A percentile compares a stretch with the other conserved stretches of the same genome.
Evolutionary conservation across 2,329 filamentous ascomycete genomes (phyloP).

Genomic region (Xylariaceae sp.): DNA sequence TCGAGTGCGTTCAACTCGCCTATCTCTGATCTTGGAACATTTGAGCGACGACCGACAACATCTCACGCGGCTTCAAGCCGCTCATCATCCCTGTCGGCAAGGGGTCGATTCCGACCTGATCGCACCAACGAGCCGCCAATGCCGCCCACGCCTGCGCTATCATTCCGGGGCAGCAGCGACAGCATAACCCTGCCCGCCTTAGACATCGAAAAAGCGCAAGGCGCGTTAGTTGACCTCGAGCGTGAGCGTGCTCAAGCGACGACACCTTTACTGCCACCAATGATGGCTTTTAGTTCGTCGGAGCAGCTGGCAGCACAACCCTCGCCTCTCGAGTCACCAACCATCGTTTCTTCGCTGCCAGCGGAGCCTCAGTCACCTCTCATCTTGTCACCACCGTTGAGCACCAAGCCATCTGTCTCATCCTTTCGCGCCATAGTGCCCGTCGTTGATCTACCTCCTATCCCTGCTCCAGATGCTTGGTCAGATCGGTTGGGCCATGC

Average conservation of each 20-base stretch:
- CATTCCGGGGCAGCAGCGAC: conserved; percentile 57
- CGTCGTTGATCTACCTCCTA: conserved; percentile 38
- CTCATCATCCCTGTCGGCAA: conserved; percentile 71
- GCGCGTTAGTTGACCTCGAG: conserved; percentile 46
- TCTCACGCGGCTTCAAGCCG: conserved; percentile 68
- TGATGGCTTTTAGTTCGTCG: conserved; percentile 59
- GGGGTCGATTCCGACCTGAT: conserved; percentile 43
- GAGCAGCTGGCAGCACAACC: conserved; percentile 51
- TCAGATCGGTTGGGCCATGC: conserved; percentile 82
- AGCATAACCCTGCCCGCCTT: conserved; percentile 45
- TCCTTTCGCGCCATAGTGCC: conserved; percentile 58
- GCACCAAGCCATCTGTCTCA: conserved; percentile 69
- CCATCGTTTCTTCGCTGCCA: conserved; percentile 57
- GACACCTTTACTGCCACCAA: conserved; percentile 80
- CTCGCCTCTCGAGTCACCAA: conserved; percentile 84
- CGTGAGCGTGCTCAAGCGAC: conserved; percentile 61
- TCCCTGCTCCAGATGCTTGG: conserved; percentile 72
- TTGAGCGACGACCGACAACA: conserved; percentile 68
- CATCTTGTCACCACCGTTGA: conserved; percentile 66
- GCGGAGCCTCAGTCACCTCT: conserved; percentile 35
- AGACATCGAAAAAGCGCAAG: conserved; percentile 50
- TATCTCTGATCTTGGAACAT: conserved; percentile 70
- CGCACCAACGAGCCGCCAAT: conserved; percentile 46
- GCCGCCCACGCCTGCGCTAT: conserved; percentile 59
- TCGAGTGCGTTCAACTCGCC: conserved; percentile 50